Percentiles rank a stretch among this genome's conserved stretches.
Conservation (phyloP, 2,329 filamentous ascomycete species). For the Lachnellula willkommii region DNA sequence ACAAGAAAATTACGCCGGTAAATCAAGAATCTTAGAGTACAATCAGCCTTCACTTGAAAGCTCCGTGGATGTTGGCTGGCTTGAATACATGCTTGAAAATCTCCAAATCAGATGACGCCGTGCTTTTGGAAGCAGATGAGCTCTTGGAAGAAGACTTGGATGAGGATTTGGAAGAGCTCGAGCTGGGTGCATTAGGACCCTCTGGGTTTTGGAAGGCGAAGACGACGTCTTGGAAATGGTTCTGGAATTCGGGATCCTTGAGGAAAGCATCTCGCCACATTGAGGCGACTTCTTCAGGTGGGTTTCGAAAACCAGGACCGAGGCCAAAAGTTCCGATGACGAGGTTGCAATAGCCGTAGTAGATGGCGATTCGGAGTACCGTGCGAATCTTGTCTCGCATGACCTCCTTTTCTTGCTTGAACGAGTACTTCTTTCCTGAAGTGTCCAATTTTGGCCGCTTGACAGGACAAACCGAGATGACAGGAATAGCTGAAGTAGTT, state of each 20-base stretch:
- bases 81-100: constrained; percentile 52
- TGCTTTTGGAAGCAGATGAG: constrained; percentile 29
- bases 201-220: constrained; percentile 58
- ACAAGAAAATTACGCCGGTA: neutral
- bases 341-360: constrained; percentile 51
- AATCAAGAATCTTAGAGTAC: neutral
- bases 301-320: constrained; percentile 59
- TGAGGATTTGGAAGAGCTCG: constrained; percentile 26
- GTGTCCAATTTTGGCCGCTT: constrained; percentile 69
- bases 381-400: constrained; percentile 69
- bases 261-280: constrained; percentile 62
- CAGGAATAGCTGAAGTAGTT: constrained; percentile 47
- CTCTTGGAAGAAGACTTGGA: constrained; percentile 27
- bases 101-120: constrained; percentile 39
- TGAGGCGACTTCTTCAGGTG: constrained; percentile 58
- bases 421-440: constrained; percentile 63
- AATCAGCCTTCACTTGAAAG: constrained; percentile 19
- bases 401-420: constrained; percentile 63
- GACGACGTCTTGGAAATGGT: constrained; percentile 55
- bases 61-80: constrained; percentile 34
- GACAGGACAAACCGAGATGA: constrained; percentile 69
- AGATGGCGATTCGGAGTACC: constrained; percentile 64
- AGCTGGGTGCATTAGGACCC: constrained; percentile 43
- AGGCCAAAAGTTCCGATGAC: constrained; percentile 62
- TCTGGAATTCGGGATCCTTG: constrained; percentile 56